A percentile compares a stretch with the other conserved stretches of the same genome.
These are phyloP conservation scores for Chloromonas sp. DNA, from an alignment of 163 green algal species.

Conservation along the genomic window DNA sequence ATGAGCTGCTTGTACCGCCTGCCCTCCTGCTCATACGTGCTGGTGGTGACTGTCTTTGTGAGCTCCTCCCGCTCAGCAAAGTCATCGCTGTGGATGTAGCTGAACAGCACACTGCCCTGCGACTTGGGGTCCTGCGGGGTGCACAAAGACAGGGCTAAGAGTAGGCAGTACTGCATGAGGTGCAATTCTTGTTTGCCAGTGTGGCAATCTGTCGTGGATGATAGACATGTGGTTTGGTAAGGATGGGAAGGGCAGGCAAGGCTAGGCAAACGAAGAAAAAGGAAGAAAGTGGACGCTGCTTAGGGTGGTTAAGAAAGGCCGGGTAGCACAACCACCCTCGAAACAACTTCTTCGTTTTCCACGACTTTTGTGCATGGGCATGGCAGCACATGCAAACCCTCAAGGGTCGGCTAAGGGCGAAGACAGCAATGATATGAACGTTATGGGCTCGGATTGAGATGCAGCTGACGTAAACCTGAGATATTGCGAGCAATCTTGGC, in stretches of 20 bases:
- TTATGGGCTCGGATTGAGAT: no score
- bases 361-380: no score
- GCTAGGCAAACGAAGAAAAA: no score
- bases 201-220: background rate
- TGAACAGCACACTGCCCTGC: constrained; percentile 42
- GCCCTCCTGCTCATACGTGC: constrained; percentile 24
- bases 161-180: background rate
- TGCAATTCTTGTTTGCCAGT: background rate
- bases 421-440: no score
- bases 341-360: no score
- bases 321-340: no score
- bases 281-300: no score
- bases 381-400: no score
- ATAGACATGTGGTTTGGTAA: background rate
- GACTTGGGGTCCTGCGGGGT: constrained; percentile 14
- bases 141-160: background rate
- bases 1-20: constrained; percentile 18
- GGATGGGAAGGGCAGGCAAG: background rate
- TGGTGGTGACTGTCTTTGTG: constrained; percentile 38
- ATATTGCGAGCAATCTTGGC: no score
- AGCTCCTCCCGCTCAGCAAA: constrained; percentile 44
- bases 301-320: no score
- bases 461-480: no score
- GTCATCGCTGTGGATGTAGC: constrained; percentile 45
- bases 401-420: no score